Base-by-base conservation (phyloP, 495 filamentous ascomycete species). In the Glonium stellatum region DNA sequence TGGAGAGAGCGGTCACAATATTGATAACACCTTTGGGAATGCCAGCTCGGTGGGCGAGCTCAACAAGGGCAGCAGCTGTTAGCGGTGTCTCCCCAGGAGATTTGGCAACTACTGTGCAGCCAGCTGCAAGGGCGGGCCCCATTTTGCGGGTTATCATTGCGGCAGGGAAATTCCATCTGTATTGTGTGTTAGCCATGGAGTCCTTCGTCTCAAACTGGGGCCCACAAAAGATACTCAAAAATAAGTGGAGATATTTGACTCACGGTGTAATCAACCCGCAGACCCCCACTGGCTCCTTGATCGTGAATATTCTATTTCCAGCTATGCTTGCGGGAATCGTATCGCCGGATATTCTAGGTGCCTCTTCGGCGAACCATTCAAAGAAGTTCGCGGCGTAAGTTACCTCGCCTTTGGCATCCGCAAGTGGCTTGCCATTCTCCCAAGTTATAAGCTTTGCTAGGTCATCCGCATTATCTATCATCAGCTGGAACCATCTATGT, bases 181-280 rank as follows among this genome's bases (percentile, higher is more conserved):
- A 36, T 15, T 13, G 51, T 19, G 1, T 15, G 21, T 51, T 23
- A 50, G 56, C 46, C 8, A 21, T 15, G 15, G 11, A 46, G 12
- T 9, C 22, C 11, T 46, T 5, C 6, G 23, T 34, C 27, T 15
- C 18, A 18, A 18, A 18, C 39, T 15, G 3, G 4, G 10, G 39
- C 18, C 4, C 18, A 4, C 18, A 13, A 11, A 15, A 18, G 39
- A 11, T 4, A 44, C 4, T 15, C 2, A 44, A 44, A 44, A 11
- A 44, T 6, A 6, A 31, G 27, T 31, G 27, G 27, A 44, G 39
- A 44, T n/a, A 36, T 0, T 13, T 5, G 0, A 53, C 60, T 60
- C 27, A 73, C 23, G 93, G 93, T 21, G 93, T 97, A 70, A 98
- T 96, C 35, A 98, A 76, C 12, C 90, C 92, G 67, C 89, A 95